These are phyloP conservation scores for Diacronema lutheri DNA, from an alignment of 78 protist species.

Conservation along the genomic window DNA sequence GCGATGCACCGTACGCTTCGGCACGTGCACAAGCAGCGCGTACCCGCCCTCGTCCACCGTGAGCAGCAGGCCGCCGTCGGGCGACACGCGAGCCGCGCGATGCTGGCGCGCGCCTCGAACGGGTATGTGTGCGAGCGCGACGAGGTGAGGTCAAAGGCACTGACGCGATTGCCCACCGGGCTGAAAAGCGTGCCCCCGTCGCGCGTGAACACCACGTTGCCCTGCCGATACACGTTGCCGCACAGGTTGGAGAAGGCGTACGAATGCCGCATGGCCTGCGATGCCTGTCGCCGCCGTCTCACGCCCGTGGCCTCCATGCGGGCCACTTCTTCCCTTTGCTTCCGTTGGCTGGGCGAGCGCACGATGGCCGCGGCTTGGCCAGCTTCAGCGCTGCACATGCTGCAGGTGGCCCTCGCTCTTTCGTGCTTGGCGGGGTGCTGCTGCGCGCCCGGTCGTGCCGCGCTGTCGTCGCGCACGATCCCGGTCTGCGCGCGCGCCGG, in stretches of 20 bases:
- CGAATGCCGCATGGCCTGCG: no score
- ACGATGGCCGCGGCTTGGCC: no score
- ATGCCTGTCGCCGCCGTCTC: no score
- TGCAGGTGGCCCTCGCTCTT: no score
- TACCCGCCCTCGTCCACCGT: slow-evolving; percentile 60
- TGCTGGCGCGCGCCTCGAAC: slow-evolving; percentile 56
- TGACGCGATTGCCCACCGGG: slow-evolving; percentile 91
- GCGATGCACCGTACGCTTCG: slow-evolving; percentile 27
- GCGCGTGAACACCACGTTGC: slow-evolving; percentile 83
- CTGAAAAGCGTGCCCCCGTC: slow-evolving; percentile 80
- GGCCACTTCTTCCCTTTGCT: no score
- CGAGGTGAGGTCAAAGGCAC: slow-evolving; percentile 77
- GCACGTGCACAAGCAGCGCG: slow-evolving; percentile 37
- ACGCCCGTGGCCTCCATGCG: no score
- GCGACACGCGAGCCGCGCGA: slow-evolving; percentile 73
- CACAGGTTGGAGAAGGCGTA: slow-evolving; percentile 55
- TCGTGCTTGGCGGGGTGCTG: no score
- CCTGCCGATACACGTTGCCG: slow-evolving; percentile 87
- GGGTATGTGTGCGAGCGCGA: slow-evolving; percentile 64
- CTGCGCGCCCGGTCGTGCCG: no score
- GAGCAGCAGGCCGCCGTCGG: slow-evolving; percentile 67
- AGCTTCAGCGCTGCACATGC: no score
- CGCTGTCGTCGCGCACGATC: no score
- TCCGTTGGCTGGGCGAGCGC: no score
- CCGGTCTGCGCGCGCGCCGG: no score